These are phyloP conservation scores for Volutella citrinella DNA, from an alignment of 2,329 filamentous ascomycete genomes.

Conservation along the genomic window DNA sequence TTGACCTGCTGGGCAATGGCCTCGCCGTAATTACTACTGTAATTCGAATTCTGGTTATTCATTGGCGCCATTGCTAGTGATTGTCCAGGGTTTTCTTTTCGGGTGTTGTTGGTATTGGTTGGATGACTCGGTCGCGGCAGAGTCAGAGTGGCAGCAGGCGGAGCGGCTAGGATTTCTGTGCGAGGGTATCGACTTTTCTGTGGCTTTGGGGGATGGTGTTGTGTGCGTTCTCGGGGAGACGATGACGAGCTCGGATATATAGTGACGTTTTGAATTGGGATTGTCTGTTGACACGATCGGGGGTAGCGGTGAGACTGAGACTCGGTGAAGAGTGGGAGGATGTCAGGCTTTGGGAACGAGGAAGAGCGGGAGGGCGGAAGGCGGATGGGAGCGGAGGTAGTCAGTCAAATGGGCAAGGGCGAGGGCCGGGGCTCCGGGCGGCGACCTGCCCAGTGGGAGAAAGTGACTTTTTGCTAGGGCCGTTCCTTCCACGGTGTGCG, in stretches of 20 bases:
- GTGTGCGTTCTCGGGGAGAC: not conserved
- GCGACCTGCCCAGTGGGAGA: conserved; percentile 4
- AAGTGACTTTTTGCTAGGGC: conserved; percentile 4
- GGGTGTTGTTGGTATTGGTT: conserved; percentile 8
- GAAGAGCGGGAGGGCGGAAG: conserved; percentile 1
- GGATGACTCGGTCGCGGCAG: conserved; percentile 3
- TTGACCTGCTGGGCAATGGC: conserved; percentile 63
- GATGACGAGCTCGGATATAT: too few species aligned
- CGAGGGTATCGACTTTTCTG: not conserved
- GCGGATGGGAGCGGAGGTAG: conserved; percentile 10
- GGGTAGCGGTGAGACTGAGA: conserved; percentile 13
- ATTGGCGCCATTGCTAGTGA: conserved; percentile 59
- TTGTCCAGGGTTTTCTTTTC: conserved; percentile 21
- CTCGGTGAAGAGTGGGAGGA: too few species aligned
- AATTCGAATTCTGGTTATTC: conserved; percentile 66
- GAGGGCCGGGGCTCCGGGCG: conserved; percentile 1
- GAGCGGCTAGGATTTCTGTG: not conserved
- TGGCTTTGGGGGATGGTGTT: not conserved
- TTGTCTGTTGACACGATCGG: too few species aligned
- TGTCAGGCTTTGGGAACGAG: conserved; percentile 6
- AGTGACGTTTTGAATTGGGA: conserved; percentile 9
- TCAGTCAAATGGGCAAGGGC: conserved; percentile 1
- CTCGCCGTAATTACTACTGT: conserved; percentile 76
- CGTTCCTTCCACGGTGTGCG: conserved; percentile 4
- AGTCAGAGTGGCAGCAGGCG: not conserved